These are phyloP conservation scores for Sporothrix variecibatus DNA, from an alignment of 2,329 filamentous ascomycete genomes.

Conservation along the genomic window DNA sequence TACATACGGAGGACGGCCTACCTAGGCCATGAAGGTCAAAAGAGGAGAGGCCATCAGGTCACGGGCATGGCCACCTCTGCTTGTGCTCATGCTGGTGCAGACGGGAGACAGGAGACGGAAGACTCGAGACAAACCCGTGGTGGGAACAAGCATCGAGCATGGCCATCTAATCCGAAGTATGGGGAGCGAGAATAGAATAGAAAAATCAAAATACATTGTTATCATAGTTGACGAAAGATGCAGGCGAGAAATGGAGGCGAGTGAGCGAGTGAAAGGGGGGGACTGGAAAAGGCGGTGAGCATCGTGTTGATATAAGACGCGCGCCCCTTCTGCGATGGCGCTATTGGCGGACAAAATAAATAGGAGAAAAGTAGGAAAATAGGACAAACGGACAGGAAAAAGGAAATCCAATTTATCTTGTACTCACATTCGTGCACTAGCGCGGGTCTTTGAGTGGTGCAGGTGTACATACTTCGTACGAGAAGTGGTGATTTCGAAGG, in stretches of 20 bases:
- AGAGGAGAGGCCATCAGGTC: not conserved
- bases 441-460: conserved; percentile 1
- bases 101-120: not conserved
- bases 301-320: conserved; percentile 2
- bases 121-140: not conserved
- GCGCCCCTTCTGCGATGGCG: not conserved
- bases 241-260: not conserved
- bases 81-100: not conserved
- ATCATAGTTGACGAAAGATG: not conserved
- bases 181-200: not conserved
- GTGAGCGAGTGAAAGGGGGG: not conserved
- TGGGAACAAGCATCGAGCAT: not conserved
- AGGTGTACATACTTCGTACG: not conserved
- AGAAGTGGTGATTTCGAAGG: not conserved
- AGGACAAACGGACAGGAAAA: not conserved
- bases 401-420: conserved; percentile 8
- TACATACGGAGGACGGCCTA: not conserved
- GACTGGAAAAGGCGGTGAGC: conserved; percentile 26
- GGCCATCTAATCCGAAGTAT: not conserved
- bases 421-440: not conserved
- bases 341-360: not conserved
- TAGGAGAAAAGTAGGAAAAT: not conserved
- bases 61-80: not conserved
- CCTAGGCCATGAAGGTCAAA: not conserved
- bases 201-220: not conserved